These are phyloP conservation scores for Taiozyma sp. DNA, from an alignment of 1,139 yeast genomes.

Conservation along the genomic window DNA sequence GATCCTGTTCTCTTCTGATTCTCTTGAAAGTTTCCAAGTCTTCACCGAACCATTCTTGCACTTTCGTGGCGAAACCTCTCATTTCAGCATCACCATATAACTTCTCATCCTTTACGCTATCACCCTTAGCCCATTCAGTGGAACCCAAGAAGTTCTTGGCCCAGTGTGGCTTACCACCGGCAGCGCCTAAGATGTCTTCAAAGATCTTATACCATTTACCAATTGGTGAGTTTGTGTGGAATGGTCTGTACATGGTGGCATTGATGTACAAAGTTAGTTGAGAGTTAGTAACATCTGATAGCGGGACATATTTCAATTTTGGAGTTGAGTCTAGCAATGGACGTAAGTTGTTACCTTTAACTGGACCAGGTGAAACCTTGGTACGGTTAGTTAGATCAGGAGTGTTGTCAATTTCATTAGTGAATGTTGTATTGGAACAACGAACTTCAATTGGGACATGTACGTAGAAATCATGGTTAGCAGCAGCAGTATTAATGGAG, in stretches of 20 bases:
- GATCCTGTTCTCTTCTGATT: conserved; percentile 67
- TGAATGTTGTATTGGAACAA: conserved; percentile 77
- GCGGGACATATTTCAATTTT: conserved; percentile 48
- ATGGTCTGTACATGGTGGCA: conserved; percentile 96
- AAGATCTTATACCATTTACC: conserved; percentile 81
- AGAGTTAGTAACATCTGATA: conserved; percentile 57
- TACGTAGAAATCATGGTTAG: conserved; percentile 62
- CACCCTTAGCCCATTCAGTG: conserved; percentile 33
- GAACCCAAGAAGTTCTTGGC: conserved; percentile 94
- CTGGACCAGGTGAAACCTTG: conserved; percentile 61
- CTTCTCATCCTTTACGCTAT: conserved; percentile 26
- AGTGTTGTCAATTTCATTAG: conserved; percentile 23
- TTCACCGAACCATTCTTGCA: conserved; percentile 79
- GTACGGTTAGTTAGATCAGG: conserved; percentile 34
- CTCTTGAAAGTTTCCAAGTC: conserved; percentile 56
- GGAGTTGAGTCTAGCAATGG: conserved; percentile 86
- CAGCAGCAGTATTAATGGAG: conserved; percentile 58
- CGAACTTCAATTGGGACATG: conserved; percentile 97
- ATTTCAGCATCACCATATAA: conserved; percentile 60
- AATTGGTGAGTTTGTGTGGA: conserved; percentile 67
- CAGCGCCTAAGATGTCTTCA: conserved; percentile 69
- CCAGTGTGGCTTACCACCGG: conserved; percentile 97
- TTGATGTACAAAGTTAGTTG: conserved; percentile 84
- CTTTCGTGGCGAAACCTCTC: conserved; percentile 72
- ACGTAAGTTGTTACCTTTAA: conserved; percentile 77